phyloP scores from a whole-genome alignment of 164 flowering plant genomes.

The Annona squamosa region DNA sequence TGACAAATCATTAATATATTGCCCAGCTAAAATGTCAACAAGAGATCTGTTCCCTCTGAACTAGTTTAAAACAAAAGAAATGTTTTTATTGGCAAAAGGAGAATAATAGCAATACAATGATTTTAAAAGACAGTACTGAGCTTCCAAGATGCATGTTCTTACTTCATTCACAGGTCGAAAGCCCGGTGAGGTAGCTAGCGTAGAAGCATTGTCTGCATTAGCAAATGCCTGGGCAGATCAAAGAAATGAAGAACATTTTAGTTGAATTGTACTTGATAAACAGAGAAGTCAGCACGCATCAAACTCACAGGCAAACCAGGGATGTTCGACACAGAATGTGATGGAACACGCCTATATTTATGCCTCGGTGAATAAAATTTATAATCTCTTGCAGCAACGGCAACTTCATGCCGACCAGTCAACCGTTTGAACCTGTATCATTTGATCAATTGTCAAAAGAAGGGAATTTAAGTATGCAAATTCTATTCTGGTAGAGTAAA shows the following conservation, averaged over 20 bases:
- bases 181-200: conserved; percentile 39
- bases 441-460: background rate
- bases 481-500: too few species aligned
- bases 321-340: conserved; percentile 48
- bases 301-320: conserved; percentile 63
- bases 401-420: conserved; percentile 85
- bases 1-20: background rate
- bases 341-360: conserved; percentile 64
- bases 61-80: background rate
- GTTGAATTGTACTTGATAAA: conserved; percentile 2
- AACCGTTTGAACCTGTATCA: conserved; percentile 69
- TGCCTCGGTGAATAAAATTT: conserved; percentile 94
- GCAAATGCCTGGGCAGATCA: conserved; percentile 44
- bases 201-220: conserved; percentile 44
- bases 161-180: conserved; percentile 50
- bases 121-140: background rate
- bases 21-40: background rate
- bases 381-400: conserved; percentile 67
- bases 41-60: too few species aligned
- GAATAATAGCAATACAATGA: background rate
- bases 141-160: conserved; percentile 13
- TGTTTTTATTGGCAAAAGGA: background rate
- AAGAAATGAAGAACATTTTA: conserved; percentile 5
- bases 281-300: conserved; percentile 1
- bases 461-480: too few species aligned